Base-by-base conservation (phyloP, 1,284 basidiomycete species). In the Peniophora sp. region DNA sequence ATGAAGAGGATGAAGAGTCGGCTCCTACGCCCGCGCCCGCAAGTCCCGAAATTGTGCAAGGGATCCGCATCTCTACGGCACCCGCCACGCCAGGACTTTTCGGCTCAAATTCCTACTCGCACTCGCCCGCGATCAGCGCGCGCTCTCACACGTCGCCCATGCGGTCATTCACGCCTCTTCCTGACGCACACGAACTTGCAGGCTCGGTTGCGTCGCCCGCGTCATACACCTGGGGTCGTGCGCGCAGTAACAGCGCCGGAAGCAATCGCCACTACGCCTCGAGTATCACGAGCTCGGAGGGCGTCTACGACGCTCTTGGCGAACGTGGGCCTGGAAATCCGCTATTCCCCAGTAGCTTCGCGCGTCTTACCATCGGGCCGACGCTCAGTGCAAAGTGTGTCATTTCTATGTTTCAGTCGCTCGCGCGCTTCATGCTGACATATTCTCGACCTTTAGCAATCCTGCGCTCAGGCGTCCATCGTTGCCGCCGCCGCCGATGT, bases 271-370 rank as follows among this genome's bases (percentile, higher is more conserved):
- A 47, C 24, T 54, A 52, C 17, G 49, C 47, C 5, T 56, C 55
- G 22, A 41, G 37, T 15, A 51, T 32, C 14, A 36, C 47, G 32
- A 56, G 56, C 47, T 32, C 64, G 54, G 51, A 58, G 11, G 57
- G 45, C 5, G 50, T 55, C 27, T 70, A 74, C 54, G 64, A 75
- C 56, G 64, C 64, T 3, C 64, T 73, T 3, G 75, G 71, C 12
- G 79, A 84, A 57, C 73, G 82, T 14, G 67, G 65, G 1, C 75
- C 79, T 1, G 82, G 82, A 0, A 76, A 79, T 54, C 84, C 85
- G 9, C 64, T 86, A 11, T 87, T 87, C 64, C 82, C 56, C 32
- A 52, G 43, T n/a, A 57, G 32, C 47, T 52, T 52, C 41, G 51
- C 51, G 51, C 48, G 42, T 22, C 41, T 52, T 20, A 47, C 51